These are phyloP conservation scores for Stellera chamaejasme DNA, from an alignment of 345 rosid species.

Conservation along the genomic window DNA sequence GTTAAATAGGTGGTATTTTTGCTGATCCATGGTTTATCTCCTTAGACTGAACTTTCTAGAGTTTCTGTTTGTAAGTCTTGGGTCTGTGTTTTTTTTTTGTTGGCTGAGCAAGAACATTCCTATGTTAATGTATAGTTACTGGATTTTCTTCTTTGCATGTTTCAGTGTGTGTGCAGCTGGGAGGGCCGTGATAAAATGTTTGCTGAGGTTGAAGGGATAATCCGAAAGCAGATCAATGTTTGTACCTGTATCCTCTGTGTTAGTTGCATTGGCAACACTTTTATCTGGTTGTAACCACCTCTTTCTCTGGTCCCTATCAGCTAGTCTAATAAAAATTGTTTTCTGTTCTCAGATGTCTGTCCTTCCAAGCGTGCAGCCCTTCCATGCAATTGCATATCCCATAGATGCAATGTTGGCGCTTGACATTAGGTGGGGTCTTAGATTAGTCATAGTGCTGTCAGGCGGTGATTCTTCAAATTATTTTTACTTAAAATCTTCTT, in stretches of 20 bases:
- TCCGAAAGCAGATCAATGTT: slow-evolving; percentile 82
- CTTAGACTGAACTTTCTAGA: no score
- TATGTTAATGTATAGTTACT: no score
- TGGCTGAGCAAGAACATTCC: no score
- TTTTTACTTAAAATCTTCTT: slow-evolving; percentile 1
- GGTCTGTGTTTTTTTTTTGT: no score
- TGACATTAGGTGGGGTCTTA: slow-evolving; percentile 63
- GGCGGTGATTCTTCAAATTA: slow-evolving; percentile 5
- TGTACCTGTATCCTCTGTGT: slow-evolving; percentile 3
- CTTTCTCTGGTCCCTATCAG: not conserved
- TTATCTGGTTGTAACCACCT: no score
- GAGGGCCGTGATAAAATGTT: slow-evolving; percentile 85
- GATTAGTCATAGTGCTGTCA: not conserved
- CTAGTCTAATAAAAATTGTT: slow-evolving; percentile 2
- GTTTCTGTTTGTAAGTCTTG: no score
- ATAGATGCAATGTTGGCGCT: slow-evolving; percentile 92
- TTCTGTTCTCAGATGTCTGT: slow-evolving; percentile 57
- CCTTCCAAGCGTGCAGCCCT: slow-evolving; percentile 97
- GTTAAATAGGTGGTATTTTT: no score
- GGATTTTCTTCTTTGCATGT: not conserved
- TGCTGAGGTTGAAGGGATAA: slow-evolving; percentile 79
- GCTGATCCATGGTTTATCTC: no score
- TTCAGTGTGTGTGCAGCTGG: slow-evolving; percentile 88
- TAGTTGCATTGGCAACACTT: not conserved
- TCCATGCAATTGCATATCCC: slow-evolving; percentile 99